A percentile compares a stretch with the other conserved stretches of the same genome.
phyloP scores from a whole-genome alignment of 768 basidiomycete genomes.

The Panus rudis region DNA sequence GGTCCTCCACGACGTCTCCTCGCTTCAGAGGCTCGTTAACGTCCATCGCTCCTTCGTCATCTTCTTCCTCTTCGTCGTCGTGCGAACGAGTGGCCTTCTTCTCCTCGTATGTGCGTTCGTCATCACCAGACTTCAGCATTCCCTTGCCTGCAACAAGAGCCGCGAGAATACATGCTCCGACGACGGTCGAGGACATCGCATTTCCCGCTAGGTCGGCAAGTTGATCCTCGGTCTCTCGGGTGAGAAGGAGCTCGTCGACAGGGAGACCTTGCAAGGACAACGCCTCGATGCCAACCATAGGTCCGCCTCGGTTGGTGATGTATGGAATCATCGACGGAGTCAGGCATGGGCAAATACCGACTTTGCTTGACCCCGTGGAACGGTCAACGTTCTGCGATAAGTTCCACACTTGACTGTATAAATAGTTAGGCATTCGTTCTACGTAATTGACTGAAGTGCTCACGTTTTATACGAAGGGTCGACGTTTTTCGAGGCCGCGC shows the following conservation, averaged over 20 bases:
- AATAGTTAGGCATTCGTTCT: not conserved
- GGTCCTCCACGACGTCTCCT: conserved; percentile 32
- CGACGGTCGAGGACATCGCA: conserved; percentile 96
- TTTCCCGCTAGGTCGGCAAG: conserved; percentile 93
- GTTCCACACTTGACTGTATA: conserved; percentile 81
- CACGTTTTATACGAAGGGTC: conserved; percentile 90
- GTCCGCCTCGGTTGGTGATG: conserved; percentile 91
- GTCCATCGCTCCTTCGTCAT: conserved; percentile 42
- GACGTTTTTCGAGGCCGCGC: conserved; percentile 70
- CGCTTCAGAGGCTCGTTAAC: conserved; percentile 16
- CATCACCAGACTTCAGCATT: conserved; percentile 60
- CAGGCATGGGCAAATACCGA: conserved; percentile 87
- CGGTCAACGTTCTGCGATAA: conserved; percentile 95
- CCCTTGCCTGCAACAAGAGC: conserved; percentile 65
- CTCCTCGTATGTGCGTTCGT: conserved; percentile 61
- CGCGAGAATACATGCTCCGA: conserved; percentile 82
- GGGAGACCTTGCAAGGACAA: conserved; percentile 93
- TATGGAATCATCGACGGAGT: conserved; percentile 97
- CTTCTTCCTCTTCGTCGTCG: conserved; percentile 30
- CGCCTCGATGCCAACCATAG: conserved; percentile 91
- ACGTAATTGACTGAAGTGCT: conserved; percentile 19
- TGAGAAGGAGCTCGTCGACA: conserved; percentile 84
- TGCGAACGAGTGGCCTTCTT: conserved; percentile 48
- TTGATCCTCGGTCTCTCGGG: conserved; percentile 90
- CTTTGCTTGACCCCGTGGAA: conserved; percentile 69